Percentiles rank a stretch among this genome's conserved stretches.
phyloP scores from a whole-genome alignment of 768 basidiomycete species.

The Termitomyces sp. region DNA sequence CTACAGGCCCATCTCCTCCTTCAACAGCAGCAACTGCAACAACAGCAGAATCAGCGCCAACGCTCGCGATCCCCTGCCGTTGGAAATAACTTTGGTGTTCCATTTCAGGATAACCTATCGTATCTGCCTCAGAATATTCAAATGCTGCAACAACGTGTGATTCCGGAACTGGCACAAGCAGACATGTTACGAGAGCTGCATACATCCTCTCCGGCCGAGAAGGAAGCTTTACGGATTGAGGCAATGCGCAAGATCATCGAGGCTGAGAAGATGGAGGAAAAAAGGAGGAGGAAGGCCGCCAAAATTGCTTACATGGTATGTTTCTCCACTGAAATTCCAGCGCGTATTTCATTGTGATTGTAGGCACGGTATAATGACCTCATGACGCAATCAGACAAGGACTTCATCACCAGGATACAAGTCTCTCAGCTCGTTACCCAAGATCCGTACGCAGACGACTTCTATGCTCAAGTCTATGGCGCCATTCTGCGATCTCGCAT shows the following conservation, averaged over 20 bases:
- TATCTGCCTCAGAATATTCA: constrained; percentile 63
- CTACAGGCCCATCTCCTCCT: constrained; percentile 40
- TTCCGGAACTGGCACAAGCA: constrained; percentile 73
- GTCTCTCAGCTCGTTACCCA: constrained; percentile 96
- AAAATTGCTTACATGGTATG: constrained; percentile 89
- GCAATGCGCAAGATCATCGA: constrained; percentile 90
- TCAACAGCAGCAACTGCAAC: constrained; percentile 46
- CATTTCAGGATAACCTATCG: constrained; percentile 51
- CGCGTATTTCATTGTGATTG: constrained; percentile 8
- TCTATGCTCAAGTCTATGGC: constrained; percentile 95
- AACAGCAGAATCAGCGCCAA: constrained; percentile 44
- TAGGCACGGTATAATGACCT: constrained; percentile 91
- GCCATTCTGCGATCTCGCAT: constrained; percentile 78
- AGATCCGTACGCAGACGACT: constrained; percentile 97
- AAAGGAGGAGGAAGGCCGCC: constrained; percentile 70
- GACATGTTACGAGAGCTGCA: constrained; percentile 67
- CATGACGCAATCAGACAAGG: constrained; percentile 98
- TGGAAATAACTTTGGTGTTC: constrained; percentile 27
- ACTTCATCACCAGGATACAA: constrained; percentile 98
- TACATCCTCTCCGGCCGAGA: constrained; percentile 49
- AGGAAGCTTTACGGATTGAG: constrained; percentile 69
- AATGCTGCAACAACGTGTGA: constrained; percentile 68
- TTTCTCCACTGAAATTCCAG: constrained; percentile 5
- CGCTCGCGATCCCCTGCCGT: constrained; percentile 41
- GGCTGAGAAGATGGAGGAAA: constrained; percentile 86